Conservation (phyloP, 2,329 filamentous ascomycete genomes). For the Cercospora berteroae region DNA sequence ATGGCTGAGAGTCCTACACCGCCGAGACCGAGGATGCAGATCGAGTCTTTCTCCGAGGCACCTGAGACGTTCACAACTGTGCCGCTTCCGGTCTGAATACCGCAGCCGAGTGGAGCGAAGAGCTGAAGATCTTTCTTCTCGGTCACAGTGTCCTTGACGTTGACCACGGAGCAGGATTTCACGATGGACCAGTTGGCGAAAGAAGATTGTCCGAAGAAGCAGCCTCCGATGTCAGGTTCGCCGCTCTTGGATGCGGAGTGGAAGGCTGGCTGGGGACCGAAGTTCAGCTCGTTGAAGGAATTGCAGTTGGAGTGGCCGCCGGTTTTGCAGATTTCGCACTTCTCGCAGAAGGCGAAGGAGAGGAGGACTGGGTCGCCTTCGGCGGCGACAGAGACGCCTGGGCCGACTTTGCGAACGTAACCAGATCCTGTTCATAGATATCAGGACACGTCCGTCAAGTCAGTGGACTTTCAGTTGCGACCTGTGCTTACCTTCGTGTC, state of each 20-base stretch:
- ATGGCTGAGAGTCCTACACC: conserved; percentile 50
- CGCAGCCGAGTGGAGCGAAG: conserved; percentile 49
- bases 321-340: conserved; percentile 50
- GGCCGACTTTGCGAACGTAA: conserved; percentile 49
- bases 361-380: conserved; percentile 50
- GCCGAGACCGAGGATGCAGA: conserved; percentile 48
- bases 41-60: conserved; percentile 38
- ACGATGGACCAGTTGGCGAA: conserved; percentile 45
- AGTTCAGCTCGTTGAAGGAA: conserved; percentile 50
- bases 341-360: conserved; percentile 49
- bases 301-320: conserved; percentile 51
- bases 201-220: conserved; percentile 52
- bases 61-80: conserved; percentile 44
- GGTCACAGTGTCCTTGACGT: conserved; percentile 41
- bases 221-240: conserved; percentile 38
- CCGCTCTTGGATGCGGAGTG: conserved; percentile 23
- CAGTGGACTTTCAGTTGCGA: not conserved
- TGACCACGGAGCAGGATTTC: conserved; percentile 43
- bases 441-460: not conserved
- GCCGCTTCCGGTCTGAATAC: conserved; percentile 48
- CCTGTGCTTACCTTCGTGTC: conserved; percentile 50
- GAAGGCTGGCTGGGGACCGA: conserved; percentile 36
- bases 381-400: conserved; percentile 43
- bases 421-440: conserved; percentile 41
- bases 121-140: conserved; percentile 44